Evolutionary conservation across 768 basidiomycete genomes (phyloP), one percentile per base, ranked within the genome.

Genomic region (Dacryopinax primogenitus): DNA sequence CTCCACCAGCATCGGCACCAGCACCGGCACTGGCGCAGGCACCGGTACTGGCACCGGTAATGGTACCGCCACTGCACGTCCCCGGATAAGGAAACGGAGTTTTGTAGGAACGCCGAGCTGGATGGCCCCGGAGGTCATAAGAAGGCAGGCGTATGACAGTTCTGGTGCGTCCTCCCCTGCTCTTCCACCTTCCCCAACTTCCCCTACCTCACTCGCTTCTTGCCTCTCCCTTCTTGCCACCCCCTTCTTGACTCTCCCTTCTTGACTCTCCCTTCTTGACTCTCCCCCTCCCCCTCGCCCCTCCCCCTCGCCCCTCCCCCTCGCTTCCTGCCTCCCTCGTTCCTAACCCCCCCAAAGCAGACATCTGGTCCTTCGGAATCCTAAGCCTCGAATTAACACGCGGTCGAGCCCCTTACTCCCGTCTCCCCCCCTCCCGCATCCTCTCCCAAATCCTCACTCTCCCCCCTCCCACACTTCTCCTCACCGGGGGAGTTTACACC

Each of bases 81-180:
- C 72, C 18, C 76, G 88, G 12, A 83, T 86, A n/a, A 92, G 90
- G 71, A 83, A 93, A 65, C 90, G 87, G 72, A 90, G 87, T 11
- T 96, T 96, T 71, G 94, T 96, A 15, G 94, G 94, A 62, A 96
- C 93, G 84, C 94, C 94, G 0, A 91, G 89, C 73, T 96, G 91
- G 91, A 97, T 96, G 93, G 91, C 94, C 0, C 94, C 94, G 1
- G 94, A 97, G 70, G 82, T 96, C 26, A 89, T 97, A 58, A 82
- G 87, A 69, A 88, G 92, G 62, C 82, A 82, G 69, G 83, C 84
- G 64, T 95, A 94, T 73, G 92, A 94, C 64, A 64, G 69, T 1
- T 73, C 70, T 51, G 71, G 71, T 70, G 41, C 33, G 67, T 62
- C 13, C 23, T 13, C 58, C 7, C 39, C 13, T 13, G n/a, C 18